Conservation (phyloP, 208 protist species). For the Trypanosoma grayi region DNA sequence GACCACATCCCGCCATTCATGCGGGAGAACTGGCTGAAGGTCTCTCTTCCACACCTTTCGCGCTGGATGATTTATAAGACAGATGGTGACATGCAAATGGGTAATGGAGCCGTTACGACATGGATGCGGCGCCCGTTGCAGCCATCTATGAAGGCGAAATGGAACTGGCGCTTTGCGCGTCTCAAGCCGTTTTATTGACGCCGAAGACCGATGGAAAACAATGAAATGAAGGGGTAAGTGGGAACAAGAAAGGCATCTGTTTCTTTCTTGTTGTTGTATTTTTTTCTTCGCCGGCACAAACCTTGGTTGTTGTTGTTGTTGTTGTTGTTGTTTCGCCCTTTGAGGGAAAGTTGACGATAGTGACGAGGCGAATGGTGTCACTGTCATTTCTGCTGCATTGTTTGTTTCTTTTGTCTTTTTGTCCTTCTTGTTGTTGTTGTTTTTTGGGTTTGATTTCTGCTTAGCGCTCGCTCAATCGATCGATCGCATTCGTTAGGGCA, state of each 20-base stretch:
- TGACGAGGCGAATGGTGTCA: too few relatives aligned
- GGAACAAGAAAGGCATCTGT: background rate
- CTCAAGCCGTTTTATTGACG: slow-evolving; percentile 63
- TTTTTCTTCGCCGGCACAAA: too few relatives aligned
- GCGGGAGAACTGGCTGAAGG: slow-evolving; percentile 74
- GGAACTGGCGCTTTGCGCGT: slow-evolving; percentile 59
- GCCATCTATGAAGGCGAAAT: slow-evolving; percentile 32
- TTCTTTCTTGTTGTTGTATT: background rate
- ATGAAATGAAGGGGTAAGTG: background rate
- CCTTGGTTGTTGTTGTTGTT: background rate
- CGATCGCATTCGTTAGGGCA: too few relatives aligned
- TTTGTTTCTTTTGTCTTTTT: background rate
- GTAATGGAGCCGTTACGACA: slow-evolving; percentile 63
- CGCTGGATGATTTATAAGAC: slow-evolving; percentile 84
- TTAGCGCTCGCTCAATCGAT: too few relatives aligned
- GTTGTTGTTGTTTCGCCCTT: background rate
- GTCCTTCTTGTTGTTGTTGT: background rate
- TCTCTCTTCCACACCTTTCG: slow-evolving; percentile 65
- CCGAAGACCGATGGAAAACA: background rate
- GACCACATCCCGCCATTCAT: slow-evolving; percentile 68
- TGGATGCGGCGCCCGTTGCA: slow-evolving; percentile 70
- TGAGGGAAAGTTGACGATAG: too few relatives aligned
- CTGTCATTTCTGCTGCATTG: too few relatives aligned
- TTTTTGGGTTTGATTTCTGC: background rate
- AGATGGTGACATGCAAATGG: slow-evolving; percentile 82